Evolutionary conservation across 208 protist genomes (phyloP).

Genomic region (Acanthamoeba royreba): DNA sequence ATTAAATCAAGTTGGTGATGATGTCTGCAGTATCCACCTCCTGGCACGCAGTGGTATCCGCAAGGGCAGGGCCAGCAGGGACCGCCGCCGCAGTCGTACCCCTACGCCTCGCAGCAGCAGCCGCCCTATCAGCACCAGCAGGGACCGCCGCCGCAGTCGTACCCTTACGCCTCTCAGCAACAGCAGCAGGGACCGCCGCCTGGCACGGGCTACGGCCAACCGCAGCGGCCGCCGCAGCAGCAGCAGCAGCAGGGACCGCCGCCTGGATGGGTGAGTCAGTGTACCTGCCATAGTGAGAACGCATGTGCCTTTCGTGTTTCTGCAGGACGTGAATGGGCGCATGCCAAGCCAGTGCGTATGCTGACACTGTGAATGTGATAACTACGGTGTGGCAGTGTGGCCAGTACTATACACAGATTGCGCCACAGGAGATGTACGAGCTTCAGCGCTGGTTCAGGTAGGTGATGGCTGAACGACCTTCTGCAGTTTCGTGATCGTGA

Average conservation of each 20-base stretch:
- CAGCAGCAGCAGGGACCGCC: background rate
- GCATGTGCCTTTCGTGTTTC: too few relatives aligned
- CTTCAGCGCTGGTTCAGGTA: conserved; percentile 32
- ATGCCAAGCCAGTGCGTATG: too few relatives aligned
- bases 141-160: background rate
- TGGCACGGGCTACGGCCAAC: background rate
- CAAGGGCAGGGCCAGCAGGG: background rate
- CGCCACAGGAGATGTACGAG: background rate
- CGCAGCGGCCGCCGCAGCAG: background rate
- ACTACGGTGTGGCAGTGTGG: background rate
- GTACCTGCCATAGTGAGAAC: too few relatives aligned
- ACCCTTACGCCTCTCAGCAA: background rate
- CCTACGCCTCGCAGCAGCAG: background rate
- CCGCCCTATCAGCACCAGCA: background rate
- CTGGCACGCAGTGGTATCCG: background rate
- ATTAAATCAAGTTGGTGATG: too few relatives aligned
- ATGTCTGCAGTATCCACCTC: background rate
- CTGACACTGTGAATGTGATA: too few relatives aligned
- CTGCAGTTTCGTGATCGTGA: too few relatives aligned
- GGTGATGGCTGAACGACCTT: too few relatives aligned
- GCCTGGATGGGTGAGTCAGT: too few relatives aligned
- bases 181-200: background rate
- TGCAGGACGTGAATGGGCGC: too few relatives aligned
- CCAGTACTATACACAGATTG: background rate
- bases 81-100: background rate